Base-by-base conservation (phyloP, 1,284 basidiomycete species). In the Naganishia sp. region DNA sequence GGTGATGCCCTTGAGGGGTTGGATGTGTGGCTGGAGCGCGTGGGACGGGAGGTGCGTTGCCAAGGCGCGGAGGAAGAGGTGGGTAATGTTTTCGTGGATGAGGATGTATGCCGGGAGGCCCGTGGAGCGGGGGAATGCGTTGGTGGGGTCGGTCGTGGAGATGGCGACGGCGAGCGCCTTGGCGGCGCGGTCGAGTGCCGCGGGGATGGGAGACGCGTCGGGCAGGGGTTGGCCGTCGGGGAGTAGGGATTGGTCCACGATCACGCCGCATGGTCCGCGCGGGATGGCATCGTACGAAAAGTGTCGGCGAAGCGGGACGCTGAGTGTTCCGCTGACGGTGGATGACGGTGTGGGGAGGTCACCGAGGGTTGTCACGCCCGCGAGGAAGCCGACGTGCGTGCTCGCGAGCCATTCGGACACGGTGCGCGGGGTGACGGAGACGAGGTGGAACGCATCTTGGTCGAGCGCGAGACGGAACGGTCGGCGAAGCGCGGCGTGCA, bases 41-140 rank as follows among this genome's bases (percentile, higher is more conserved):
- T 13, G 9, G 42, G 48, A 1, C 52, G 57, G n/a, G n/a, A 54
- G 31, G 52, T 54, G 42, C 3, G 5, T 21, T 48, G 53, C 13
- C 33, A 68, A 63, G 9, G 63, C 63, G 23, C 53, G 45, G 18
- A 49, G 33, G 31, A 68, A 59, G 7, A 56, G 52, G 10, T 39
- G 44, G 5, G 56, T 55, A 13, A 68, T 33, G 57, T 68, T 68
- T 46, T 68, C 63, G 52, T 68, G 67, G 0, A 56, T 52, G 11
- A 68, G 33, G 18, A 68, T 31, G 25, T 55, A 68, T 0, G 52
- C 48, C 6, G 63, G 56, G 10, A 53, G 36, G 2, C 59, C 65
- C 4, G 44, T 42, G 1, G 63, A 63, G 28, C 36, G 15, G 18
- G 57, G 28, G 25, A 21, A 25, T 21, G n/a, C 43, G 7, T 42